These are phyloP conservation scores for Backusella morwellensis DNA, from an alignment of 192 early-diverging fungal species.

Conservation along the genomic window DNA sequence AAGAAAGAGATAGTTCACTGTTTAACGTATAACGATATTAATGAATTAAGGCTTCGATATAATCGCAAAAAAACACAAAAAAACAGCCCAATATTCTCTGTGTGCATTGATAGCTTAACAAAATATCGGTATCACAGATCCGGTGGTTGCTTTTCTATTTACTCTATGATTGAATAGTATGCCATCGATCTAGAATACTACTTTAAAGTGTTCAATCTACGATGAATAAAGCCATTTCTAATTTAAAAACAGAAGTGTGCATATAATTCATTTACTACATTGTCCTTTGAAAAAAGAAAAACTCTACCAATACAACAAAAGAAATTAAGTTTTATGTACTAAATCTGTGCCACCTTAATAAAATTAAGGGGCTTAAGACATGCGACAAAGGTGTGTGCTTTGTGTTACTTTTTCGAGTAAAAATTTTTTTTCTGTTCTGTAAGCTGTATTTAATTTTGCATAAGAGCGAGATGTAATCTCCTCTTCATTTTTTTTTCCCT, in stretches of 20 bases:
- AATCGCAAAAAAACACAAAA: neutral
- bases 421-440: neutral
- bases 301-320: neutral
- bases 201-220: neutral
- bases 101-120: conserved; percentile 1
- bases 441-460: neutral
- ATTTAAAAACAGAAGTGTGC: neutral
- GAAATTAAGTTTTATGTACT: neutral
- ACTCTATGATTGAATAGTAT: neutral
- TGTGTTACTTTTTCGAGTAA: neutral
- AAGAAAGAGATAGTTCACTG: neutral
- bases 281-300: neutral
- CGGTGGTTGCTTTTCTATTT: neutral
- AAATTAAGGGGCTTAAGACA: neutral
- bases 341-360: neutral
- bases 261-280: neutral
- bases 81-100: neutral
- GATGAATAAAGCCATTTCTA: neutral
- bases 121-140: neutral
- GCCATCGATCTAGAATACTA: neutral
- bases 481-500: neutral
- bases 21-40: neutral
- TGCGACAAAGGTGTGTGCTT: conserved; percentile 4
- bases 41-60: neutral
- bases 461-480: neutral